Conservation (phyloP, 345 rosid species). For the Boechera stricta region DNA sequence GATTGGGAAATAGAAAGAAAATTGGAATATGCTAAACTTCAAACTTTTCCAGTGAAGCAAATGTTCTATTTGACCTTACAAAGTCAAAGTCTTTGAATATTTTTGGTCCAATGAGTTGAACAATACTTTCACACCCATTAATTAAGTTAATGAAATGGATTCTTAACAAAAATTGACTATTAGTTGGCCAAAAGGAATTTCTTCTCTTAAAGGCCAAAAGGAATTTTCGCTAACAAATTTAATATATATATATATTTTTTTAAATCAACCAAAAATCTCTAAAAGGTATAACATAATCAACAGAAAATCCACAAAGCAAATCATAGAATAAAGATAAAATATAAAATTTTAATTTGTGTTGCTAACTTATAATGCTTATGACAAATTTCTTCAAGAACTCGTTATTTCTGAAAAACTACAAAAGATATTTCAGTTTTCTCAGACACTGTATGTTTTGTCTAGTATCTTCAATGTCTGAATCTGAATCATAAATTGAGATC, state of each 20-base stretch:
- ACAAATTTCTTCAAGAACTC: neutral
- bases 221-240: slow-evolving; percentile 9
- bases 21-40: slow-evolving; percentile 3
- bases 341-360: neutral
- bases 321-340: neutral
- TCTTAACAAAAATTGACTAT: slow-evolving; percentile 33
- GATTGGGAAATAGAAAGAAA: slow-evolving; percentile 7
- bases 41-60: slow-evolving; percentile 26
- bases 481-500: slow-evolving; percentile 16
- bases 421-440: neutral
- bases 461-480: slow-evolving; percentile 27
- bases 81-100: slow-evolving; percentile 39
- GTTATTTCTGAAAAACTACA: slow-evolving; percentile 6
- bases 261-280: neutral
- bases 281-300: slow-evolving; percentile 12
- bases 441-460: slow-evolving; percentile 8
- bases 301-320: slow-evolving; percentile 17
- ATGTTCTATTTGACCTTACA: slow-evolving; percentile 38
- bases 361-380: slow-evolving; percentile 9
- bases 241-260: neutral
- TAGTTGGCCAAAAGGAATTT: slow-evolving; percentile 36
- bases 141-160: slow-evolving; percentile 1
- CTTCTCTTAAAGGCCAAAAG: slow-evolving; percentile 3
- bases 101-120: slow-evolving; percentile 35
- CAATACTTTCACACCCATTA: slow-evolving; percentile 27